Evolutionary conservation across 1,284 basidiomycete genomes (phyloP).

Genomic region (Apiotrichum akiyoshidainum): DNA sequence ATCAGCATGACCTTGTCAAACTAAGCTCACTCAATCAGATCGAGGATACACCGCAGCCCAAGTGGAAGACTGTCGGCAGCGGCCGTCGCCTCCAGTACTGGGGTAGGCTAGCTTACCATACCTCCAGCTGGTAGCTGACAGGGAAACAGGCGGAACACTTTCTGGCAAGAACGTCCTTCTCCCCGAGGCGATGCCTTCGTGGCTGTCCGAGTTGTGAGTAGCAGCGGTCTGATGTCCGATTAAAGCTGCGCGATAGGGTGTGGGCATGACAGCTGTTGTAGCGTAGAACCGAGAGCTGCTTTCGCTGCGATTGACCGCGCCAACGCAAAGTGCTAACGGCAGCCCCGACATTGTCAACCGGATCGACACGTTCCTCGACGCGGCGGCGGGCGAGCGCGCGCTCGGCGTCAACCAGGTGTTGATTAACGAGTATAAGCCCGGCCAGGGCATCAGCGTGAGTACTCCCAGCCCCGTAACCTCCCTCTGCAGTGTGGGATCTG

Average conservation of each 20-base stretch:
- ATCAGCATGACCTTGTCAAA: neutral
- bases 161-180: constrained; percentile 44
- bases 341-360: constrained; percentile 75
- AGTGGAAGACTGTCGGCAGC: constrained; percentile 72
- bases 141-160: constrained; percentile 41
- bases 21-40: constrained; percentile 55
- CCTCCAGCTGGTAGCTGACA: neutral
- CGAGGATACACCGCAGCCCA: constrained; percentile 68
- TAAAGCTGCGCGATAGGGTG: too few relatives aligned
- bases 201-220: constrained; percentile 41
- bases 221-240: too few relatives aligned
- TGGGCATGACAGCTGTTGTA: too few relatives aligned
- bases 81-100: constrained; percentile 74
- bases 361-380: constrained; percentile 51
- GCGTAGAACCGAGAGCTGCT: constrained; percentile 8
- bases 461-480: too few relatives aligned
- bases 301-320: too few relatives aligned
- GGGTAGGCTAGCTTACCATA: constrained; percentile 56
- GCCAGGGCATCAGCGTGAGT: constrained; percentile 86
- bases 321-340: constrained; percentile 5
- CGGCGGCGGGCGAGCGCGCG: constrained; percentile 34
- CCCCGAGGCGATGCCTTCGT: constrained; percentile 43
- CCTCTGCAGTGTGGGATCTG: neutral
- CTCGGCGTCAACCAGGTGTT: constrained; percentile 73
- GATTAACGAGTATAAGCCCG: constrained; percentile 81